Percentiles rank a stretch among this genome's conserved stretches.
These are phyloP conservation scores for Quercus lobata DNA, from an alignment of 331 rosid species.

Conservation along the genomic window DNA sequence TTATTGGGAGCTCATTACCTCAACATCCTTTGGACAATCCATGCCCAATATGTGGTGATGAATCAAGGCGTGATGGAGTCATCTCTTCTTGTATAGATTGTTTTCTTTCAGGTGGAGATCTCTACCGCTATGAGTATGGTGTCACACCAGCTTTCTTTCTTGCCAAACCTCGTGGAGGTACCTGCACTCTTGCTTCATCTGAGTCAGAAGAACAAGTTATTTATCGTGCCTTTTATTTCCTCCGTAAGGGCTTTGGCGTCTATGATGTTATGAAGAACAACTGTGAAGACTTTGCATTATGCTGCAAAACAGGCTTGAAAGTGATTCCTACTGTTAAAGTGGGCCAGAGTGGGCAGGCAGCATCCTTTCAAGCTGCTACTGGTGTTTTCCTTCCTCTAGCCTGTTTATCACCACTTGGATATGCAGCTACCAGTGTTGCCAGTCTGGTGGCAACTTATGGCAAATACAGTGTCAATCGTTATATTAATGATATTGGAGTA, in stretches of 20 bases:
- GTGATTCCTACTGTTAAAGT: constrained; percentile 29
- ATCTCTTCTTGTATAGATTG: constrained; percentile 64
- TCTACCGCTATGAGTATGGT: constrained; percentile 55
- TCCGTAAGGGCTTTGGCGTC: constrained; percentile 57
- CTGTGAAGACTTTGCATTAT: constrained; percentile 80
- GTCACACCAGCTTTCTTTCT: constrained; percentile 36
- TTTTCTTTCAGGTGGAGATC: constrained; percentile 54
- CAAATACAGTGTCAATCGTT: constrained; percentile 39
- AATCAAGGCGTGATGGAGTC: constrained; percentile 39
- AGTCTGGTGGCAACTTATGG: constrained; percentile 39
- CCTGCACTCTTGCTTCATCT: constrained; percentile 60
- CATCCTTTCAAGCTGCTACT: constrained; percentile 38
- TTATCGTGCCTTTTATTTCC: constrained; percentile 55
- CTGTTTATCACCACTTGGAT: constrained; percentile 29
- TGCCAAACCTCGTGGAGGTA: constrained; percentile 65
- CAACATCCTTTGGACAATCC: constrained; percentile 28
- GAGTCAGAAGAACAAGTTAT: constrained; percentile 41
- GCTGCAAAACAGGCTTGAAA: constrained; percentile 79
- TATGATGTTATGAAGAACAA: constrained; percentile 57
- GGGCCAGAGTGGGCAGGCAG: constrained; percentile 71
- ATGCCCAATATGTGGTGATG: constrained; percentile 52
- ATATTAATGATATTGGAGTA: constrained; percentile 53
- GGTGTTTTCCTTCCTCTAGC: constrained; percentile 1
- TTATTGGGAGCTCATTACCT: constrained; percentile 37
- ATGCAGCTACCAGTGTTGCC: neutral